phyloP scores from a whole-genome alignment of 768 basidiomycete genomes.

The Collybiopsis confluens region DNA sequence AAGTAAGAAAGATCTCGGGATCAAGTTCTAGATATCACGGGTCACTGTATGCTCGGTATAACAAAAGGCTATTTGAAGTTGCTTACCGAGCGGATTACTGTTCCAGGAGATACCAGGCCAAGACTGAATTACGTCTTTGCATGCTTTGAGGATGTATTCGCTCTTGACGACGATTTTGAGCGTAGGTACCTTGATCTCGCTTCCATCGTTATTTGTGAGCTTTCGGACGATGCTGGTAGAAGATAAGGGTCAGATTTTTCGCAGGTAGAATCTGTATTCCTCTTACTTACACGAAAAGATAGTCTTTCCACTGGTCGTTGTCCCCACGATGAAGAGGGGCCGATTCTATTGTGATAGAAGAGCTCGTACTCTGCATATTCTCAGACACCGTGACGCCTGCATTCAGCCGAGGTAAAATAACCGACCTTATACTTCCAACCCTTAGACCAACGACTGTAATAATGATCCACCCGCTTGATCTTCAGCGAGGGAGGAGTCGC shows the following conservation, averaged over 20 bases:
- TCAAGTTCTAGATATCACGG: constrained; percentile 34
- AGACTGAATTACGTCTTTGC: constrained; percentile 52
- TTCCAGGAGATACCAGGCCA: constrained; percentile 65
- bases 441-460: constrained; percentile 54
- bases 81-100: constrained; percentile 50
- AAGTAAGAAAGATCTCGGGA: constrained; percentile 53
- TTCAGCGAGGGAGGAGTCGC: constrained; percentile 45
- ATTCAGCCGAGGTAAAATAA: background rate
- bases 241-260: background rate
- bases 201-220: constrained; percentile 32
- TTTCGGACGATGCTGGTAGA: constrained; percentile 45
- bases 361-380: constrained; percentile 41
- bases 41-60: background rate
- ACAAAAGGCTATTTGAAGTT: background rate
- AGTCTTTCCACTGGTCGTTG: constrained; percentile 57
- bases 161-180: constrained; percentile 59
- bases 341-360: constrained; percentile 47
- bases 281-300: constrained; percentile 53
- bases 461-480: constrained; percentile 57
- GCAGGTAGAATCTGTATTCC: constrained; percentile 13
- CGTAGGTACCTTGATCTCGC: constrained; percentile 29
- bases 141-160: constrained; percentile 50
- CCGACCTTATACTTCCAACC: constrained; percentile 52
- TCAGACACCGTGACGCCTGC: background rate
- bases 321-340: constrained; percentile 31